Evolutionary conservation across 2,329 filamentous ascomycete species (phyloP), one percentile per base, ranked within the genome.

Genomic region (Epicoccum nigrum): DNA sequence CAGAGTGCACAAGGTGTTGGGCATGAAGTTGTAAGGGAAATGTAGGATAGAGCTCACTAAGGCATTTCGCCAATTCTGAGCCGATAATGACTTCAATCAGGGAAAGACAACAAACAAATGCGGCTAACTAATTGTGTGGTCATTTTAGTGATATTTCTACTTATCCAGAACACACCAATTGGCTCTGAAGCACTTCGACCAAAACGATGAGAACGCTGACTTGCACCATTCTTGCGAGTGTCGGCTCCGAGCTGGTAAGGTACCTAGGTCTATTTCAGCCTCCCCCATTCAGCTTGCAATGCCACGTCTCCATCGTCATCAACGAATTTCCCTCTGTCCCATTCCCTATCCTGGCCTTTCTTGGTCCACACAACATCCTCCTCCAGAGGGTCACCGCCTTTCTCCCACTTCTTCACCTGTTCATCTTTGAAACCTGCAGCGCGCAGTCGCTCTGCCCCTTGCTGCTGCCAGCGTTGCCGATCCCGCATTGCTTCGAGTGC

Each of bases 1-100:
- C 80, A 86, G 85, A 73, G 94, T 99, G 47, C 90, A 92, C 64
- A 87, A 97, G 82, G 86, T 87, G 56, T 80, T 96, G 73, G 94
- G 94, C 8, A 97, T 97, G 93, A 99, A 97, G 83, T 72, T 99
- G 74, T 97, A 86, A 44, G 25, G 8, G 13, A 25, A 11, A 4
- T 34, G 40, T 45, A 11, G 8, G 23, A 45, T 5, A 9, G n/a
- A 16, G 27, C 2, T 16, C n/a, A 38, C 44, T 30, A 20, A 7
- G 42, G 15, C 32, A 25, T 19, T 25, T 25, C 23, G 23, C 23
- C 23, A 25, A 9, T 9, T 25, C 23, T 9, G 2, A 25, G 2
- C 6, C 6, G 23, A 25, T n/a, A n/a, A n/a, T n/a, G n/a, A n/a
- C n/a, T n/a, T n/a, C n/a, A n/a, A n/a, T n/a, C n/a, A n/a, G n/a